Base-by-base conservation (phyloP, 2,329 filamentous ascomycete genomes). In the Sarocladium oryzae region DNA sequence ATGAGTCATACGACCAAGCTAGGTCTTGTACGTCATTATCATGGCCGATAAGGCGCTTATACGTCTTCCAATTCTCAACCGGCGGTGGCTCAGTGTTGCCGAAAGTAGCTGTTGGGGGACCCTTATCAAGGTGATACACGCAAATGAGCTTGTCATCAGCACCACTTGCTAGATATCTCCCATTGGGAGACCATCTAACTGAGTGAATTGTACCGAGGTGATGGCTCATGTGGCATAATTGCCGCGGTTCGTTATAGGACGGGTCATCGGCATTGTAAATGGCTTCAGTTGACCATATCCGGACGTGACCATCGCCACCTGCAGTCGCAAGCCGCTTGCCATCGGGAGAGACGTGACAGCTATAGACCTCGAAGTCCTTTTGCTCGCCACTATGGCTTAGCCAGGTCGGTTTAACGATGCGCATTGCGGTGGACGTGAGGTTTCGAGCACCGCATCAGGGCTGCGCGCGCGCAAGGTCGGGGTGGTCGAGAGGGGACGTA, bases 131-230 rank as follows among this genome's bases (percentile, higher is more conserved):
- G 56, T 88, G 85, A 69, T 99, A 99, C 58, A 99, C 89, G 69
- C 93, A 96, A 57, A 99, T 95, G 64, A 99, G 92, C 76, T 96
- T 96, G 73, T 99, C 93, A 70, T 99, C 93, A 61, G 95, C 95
- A 53, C 93, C 93, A 10, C 92, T 97, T 30, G 95, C 95, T 50
- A 99, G 81, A 66, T 96, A 99, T 65, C 89, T 89, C 52, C 90
- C 89, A 64, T 95, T 96, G 24, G 89, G 86, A 9, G 93, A 97
- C 73, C 97, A 99, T 58, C 95, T 88, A 56, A 99, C 93, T 0
- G 92, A 90, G 69, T 96, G 92, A 56, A 97, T 96, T 16, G 92
- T 97, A 59, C 92, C 93, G 3, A 95, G 91, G 68, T 99, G 93
- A 65, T 97, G 91, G 80, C 90, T 97, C 82, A 99, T 93, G 62